Conservation (phyloP, 805 yeast species). For the Starmerella riodocensis region DNA sequence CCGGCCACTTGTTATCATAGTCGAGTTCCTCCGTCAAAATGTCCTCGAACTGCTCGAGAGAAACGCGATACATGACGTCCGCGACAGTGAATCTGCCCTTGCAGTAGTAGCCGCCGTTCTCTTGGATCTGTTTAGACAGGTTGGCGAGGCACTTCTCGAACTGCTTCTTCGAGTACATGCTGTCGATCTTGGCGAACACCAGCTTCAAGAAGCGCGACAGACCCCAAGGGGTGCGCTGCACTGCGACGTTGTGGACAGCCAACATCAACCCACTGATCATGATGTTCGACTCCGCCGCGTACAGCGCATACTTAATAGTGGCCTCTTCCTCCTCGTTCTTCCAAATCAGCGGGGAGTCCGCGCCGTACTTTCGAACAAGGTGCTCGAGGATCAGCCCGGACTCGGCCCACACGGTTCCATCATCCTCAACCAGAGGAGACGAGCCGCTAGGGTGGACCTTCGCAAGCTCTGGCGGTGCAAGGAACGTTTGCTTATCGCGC, state of each 20-base stretch:
- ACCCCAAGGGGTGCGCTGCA: constrained; percentile 15
- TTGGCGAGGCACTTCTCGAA: constrained; percentile 30
- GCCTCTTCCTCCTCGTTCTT: constrained; percentile 31
- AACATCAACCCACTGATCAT: constrained; percentile 37
- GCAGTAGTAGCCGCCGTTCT: constrained; percentile 44
- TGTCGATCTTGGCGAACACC: constrained; percentile 36
- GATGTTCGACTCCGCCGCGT: constrained; percentile 51
- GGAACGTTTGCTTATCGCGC: constrained; percentile 34
- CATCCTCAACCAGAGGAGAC: constrained; percentile 44
- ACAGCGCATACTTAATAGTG: constrained; percentile 38
- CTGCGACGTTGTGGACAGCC: constrained; percentile 28
- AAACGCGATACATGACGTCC: constrained; percentile 36
- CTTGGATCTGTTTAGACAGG: constrained; percentile 32
- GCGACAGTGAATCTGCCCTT: constrained; percentile 49
- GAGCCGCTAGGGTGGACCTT: constrained; percentile 51
- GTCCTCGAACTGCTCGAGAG: constrained; percentile 6
- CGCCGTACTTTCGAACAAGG: constrained; percentile 39
- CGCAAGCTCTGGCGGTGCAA: constrained; percentile 39
- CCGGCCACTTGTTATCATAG: constrained; percentile 15
- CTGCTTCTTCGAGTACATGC: constrained; percentile 39
- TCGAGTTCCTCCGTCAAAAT: constrained; percentile 5
- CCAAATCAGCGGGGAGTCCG: constrained; percentile 30
- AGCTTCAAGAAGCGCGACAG: constrained; percentile 28
- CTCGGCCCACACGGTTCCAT: constrained; percentile 38
- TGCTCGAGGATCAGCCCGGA: constrained; percentile 47